Evolutionary conservation across 2,329 filamentous ascomycete genomes (phyloP).

Genomic region (Clarireedia monteithiana): DNA sequence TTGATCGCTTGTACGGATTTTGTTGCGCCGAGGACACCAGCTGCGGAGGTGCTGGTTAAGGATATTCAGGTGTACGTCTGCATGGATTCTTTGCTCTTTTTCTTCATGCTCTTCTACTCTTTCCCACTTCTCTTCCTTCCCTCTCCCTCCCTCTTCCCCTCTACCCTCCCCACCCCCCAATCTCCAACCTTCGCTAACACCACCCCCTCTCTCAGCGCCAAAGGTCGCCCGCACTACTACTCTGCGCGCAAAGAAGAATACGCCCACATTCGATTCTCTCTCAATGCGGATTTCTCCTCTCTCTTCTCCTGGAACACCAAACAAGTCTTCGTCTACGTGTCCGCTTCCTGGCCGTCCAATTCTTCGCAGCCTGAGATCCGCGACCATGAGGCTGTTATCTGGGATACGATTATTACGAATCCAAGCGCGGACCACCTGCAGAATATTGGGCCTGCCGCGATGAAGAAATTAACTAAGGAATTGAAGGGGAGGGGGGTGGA

Average conservation of each 20-base stretch:
- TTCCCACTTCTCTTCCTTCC: background rate
- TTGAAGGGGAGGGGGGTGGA: slow-evolving; percentile 53
- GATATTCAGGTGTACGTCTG: slow-evolving; percentile 73
- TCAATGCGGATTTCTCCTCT: slow-evolving; percentile 81
- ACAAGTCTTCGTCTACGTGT: slow-evolving; percentile 93
- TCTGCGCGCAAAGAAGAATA: slow-evolving; percentile 89
- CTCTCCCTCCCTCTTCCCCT: background rate
- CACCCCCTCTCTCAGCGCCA: slow-evolving; percentile 48
- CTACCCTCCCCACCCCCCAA: background rate
- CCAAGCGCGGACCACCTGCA: slow-evolving; percentile 55
- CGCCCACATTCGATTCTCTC: slow-evolving; percentile 85
- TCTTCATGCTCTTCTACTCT: slow-evolving; percentile 17
- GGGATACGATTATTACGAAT: slow-evolving; percentile 88
- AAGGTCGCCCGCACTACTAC: slow-evolving; percentile 94
- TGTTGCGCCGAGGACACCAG: slow-evolving; percentile 59
- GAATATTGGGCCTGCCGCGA: slow-evolving; percentile 50
- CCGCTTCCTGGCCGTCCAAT: slow-evolving; percentile 58
- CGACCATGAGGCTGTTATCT: slow-evolving; percentile 74
- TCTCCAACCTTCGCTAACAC: slow-evolving; percentile 8
- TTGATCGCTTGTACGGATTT: slow-evolving; percentile 78
- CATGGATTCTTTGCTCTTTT: too few species aligned
- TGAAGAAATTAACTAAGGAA: slow-evolving; percentile 55
- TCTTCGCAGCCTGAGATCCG: slow-evolving; percentile 18
- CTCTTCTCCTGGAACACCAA: slow-evolving; percentile 99
- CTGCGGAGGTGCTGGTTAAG: slow-evolving; percentile 54